phyloP scores from a whole-genome alignment of 2,329 filamentous ascomycete species.

The Verticillium klebahnii region DNA sequence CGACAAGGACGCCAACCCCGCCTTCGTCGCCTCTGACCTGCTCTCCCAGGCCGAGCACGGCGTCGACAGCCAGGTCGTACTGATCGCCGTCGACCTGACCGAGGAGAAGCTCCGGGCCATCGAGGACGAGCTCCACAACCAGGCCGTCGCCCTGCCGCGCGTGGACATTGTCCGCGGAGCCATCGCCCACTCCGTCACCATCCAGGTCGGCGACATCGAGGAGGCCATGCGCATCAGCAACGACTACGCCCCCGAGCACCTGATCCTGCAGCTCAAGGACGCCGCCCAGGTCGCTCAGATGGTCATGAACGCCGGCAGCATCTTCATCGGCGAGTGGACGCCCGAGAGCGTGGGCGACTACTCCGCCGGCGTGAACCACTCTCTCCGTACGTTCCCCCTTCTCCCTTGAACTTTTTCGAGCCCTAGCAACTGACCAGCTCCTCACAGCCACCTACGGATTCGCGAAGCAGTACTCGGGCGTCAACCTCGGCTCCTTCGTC shows the following conservation, averaged over 20 bases:
- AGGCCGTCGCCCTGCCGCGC: conserved; percentile 81
- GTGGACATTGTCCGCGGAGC: conserved; percentile 90
- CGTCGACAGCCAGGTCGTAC: conserved; percentile 89
- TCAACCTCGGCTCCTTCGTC: conserved; percentile 92
- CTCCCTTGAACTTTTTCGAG: not conserved
- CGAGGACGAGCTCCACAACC: conserved; percentile 83
- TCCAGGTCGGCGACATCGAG: conserved; percentile 65
- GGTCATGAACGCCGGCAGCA: conserved; percentile 91
- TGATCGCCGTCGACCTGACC: conserved; percentile 76
- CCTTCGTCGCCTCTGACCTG: conserved; percentile 92
- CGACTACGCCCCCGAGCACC: conserved; percentile 89
- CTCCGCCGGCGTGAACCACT: conserved; percentile 96
- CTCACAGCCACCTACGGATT: conserved; percentile 86
- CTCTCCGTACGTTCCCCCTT: conserved; percentile 67
- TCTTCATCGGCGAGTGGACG: conserved; percentile 95
- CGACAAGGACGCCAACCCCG: conserved; percentile 81
- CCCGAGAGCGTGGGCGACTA: conserved; percentile 98
- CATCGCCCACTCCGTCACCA: conserved; percentile 87
- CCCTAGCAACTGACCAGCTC: conserved; percentile 5
- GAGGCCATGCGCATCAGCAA: conserved; percentile 84
- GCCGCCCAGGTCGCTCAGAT: conserved; percentile 69
- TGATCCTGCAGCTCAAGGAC: conserved; percentile 84
- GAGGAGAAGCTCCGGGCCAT: conserved; percentile 74
- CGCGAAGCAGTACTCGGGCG: conserved; percentile 96
- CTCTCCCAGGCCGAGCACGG: conserved; percentile 96